Conservation (phyloP, 371 early-diverging fungal genomes). For the Haplosporangium sp. region DNA sequence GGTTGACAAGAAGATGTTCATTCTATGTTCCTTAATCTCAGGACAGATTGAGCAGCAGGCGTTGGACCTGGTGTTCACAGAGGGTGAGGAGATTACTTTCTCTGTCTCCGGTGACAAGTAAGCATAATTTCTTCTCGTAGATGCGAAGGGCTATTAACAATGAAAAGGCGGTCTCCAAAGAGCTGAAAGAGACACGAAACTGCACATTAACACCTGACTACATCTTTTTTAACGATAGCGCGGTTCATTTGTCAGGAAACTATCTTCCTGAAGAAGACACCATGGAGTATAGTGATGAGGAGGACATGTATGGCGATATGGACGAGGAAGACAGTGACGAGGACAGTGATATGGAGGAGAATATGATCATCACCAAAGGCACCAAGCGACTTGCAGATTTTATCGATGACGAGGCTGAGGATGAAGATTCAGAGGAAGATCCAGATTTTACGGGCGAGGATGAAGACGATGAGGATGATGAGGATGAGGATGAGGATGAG, state of each 20-base stretch:
- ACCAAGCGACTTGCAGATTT: constrained; percentile 29
- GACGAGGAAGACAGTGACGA: constrained; percentile 60
- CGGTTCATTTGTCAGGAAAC: constrained; percentile 82
- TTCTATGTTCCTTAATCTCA: constrained; percentile 82
- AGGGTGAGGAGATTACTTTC: constrained; percentile 84
- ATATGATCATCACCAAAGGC: constrained; percentile 36
- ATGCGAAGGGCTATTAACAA: background rate
- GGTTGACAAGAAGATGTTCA: constrained; percentile 75
- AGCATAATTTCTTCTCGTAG: constrained; percentile 1
- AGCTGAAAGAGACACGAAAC: background rate
- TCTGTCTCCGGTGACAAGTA: constrained; percentile 65
- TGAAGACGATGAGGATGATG: constrained; percentile 60
- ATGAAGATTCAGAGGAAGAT: constrained; percentile 57
- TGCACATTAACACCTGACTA: background rate
- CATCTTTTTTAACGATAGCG: constrained; percentile 21
- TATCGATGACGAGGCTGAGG: constrained; percentile 42
- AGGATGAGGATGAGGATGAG: constrained; percentile 26
- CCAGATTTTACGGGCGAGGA: constrained; percentile 53
- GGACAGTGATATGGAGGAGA: constrained; percentile 55
- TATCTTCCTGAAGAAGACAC: constrained; percentile 59
- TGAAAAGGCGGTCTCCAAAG: background rate
- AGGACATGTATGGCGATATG: constrained; percentile 37
- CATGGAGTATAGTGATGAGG: constrained; percentile 18
- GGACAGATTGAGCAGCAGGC: constrained; percentile 68
- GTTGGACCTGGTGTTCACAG: constrained; percentile 77